Conservation (phyloP, 176 grass and related monocot genomes). For the Alopecurus myosuroides region DNA sequence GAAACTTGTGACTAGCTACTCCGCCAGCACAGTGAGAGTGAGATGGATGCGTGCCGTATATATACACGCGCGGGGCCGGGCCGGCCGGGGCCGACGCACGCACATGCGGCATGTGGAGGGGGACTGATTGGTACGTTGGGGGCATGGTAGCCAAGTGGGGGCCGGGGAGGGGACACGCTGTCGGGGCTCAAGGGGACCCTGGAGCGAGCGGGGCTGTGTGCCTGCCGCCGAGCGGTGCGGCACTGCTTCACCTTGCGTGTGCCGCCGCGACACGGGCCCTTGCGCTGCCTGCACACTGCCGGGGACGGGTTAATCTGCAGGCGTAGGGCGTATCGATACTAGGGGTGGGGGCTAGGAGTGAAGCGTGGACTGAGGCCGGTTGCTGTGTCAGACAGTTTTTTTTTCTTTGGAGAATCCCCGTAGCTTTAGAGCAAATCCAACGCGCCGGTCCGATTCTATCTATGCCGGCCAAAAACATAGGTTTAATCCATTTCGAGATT, state of each 20-base stretch:
- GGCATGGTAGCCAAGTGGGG: background rate
- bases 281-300: too few species aligned
- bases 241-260: background rate
- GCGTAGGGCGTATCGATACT: too few species aligned
- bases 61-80: constrained; percentile 1
- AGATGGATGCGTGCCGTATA: background rate
- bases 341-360: too few species aligned
- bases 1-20: background rate
- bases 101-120: background rate
- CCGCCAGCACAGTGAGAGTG: background rate
- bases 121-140: background rate
- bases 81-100: background rate
- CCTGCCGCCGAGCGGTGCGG: constrained; percentile 11
- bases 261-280: background rate
- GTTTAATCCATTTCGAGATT: too few species aligned
- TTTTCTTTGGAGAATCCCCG: too few species aligned
- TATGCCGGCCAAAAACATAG: too few species aligned
- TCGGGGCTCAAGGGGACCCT: constrained; percentile 36
- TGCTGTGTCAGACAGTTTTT: too few species aligned
- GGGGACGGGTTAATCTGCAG: too few species aligned
- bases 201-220: constrained; percentile 17
- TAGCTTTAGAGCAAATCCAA: too few species aligned
- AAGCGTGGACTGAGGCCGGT: too few species aligned
- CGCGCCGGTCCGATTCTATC: too few species aligned
- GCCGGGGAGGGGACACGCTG: constrained; percentile 26